A percentile compares a stretch with the other conserved stretches of the same genome.
Conservation (phyloP, 2,329 filamentous ascomycete species). For the Magnaporthiopsis incrustans region DNA sequence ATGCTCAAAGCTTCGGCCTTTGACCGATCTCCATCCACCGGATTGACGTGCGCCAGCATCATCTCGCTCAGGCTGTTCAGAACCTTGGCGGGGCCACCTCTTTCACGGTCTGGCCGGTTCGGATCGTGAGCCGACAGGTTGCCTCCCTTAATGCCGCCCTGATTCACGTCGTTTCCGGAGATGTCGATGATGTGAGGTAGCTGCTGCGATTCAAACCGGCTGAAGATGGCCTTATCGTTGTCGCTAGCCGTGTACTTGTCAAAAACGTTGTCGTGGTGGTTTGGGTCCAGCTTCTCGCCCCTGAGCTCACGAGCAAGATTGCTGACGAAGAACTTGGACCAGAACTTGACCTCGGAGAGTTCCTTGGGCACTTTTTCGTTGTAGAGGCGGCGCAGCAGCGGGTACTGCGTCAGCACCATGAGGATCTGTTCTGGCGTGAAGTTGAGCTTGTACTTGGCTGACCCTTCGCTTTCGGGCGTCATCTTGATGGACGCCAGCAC, state of each 20-base stretch:
- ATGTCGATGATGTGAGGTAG: slow-evolving; percentile 88
- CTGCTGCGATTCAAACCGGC: slow-evolving; percentile 40
- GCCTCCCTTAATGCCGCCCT: slow-evolving; percentile 71
- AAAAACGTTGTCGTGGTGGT: slow-evolving; percentile 71
- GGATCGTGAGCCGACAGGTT: slow-evolving; percentile 53
- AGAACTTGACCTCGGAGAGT: slow-evolving; percentile 64
- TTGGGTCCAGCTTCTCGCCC: slow-evolving; percentile 76
- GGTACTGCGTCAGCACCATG: slow-evolving; percentile 88
- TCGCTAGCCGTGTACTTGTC: slow-evolving; percentile 67
- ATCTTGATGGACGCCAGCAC: slow-evolving; percentile 86
- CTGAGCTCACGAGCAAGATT: slow-evolving; percentile 84
- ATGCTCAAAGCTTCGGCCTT: slow-evolving; percentile 22
- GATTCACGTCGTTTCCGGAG: slow-evolving; percentile 90
- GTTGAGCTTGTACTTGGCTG: slow-evolving; percentile 50
- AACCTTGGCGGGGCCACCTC: slow-evolving; percentile 81
- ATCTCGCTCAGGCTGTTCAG: slow-evolving; percentile 89
- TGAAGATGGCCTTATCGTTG: slow-evolving; percentile 51
- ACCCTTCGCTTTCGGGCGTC: slow-evolving; percentile 56
- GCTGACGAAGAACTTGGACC: slow-evolving; percentile 90
- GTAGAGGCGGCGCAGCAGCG: slow-evolving; percentile 81
- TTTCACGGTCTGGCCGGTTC: slow-evolving; percentile 63
- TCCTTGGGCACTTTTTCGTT: slow-evolving; percentile 80
- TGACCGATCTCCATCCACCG: slow-evolving; percentile 46
- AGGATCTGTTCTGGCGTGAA: slow-evolving; percentile 89
- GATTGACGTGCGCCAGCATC: slow-evolving; percentile 80